Evolutionary conservation across 306 rosid genomes (phyloP), one percentile per base, ranked within the genome.

Genomic region (Cucumis hystrix): DNA sequence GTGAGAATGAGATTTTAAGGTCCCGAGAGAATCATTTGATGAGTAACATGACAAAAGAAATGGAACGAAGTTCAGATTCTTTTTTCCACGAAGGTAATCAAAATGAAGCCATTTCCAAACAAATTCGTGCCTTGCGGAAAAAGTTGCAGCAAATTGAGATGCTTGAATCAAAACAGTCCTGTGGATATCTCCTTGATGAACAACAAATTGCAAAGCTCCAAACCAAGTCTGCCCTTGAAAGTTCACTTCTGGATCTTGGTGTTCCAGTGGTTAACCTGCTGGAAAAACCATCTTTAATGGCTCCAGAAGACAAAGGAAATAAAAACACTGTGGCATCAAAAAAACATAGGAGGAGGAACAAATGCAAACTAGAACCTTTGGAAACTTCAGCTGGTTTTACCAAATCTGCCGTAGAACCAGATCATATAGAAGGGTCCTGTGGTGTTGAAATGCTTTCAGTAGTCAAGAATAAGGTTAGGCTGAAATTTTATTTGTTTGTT

Each of bases 131-230:
- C 59, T 80, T 94, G 79, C 61, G 93, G 83, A 94, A 94, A 79
- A 94, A 94, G 91, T 82, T 94, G 87, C 98, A 94, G 91, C 98
- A 91, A 86, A 91, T 90, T 86, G 97, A 90, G 83, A 90, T 94
- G 96, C 98, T 94, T 35, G 95, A 94, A 87, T 90, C 78, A 33
- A 94, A 94, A 87, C 96, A 86, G 84, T 85, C 88, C 23, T 80
- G 60, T 55, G 98, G 96, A 73, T 79, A 82, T 87, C 79, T 82
- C 84, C 98, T 94, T 2, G 98, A 94, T 81, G 93, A 85, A 79
- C 98, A 94, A 81, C 98, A 94, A 90, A 82, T 92, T 75, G 83
- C 92, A 60, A 94, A 94, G 90, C 97, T 94, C 81, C 84, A 86
- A 80, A 87, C 93, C 0, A 89, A 85, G 83, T 55, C 79, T 17